Percentiles rank a stretch among this genome's conserved stretches.
Evolutionary conservation across 2,329 filamentous ascomycete genomes (phyloP).

Genomic region (Verticillium tricorpus): DNA sequence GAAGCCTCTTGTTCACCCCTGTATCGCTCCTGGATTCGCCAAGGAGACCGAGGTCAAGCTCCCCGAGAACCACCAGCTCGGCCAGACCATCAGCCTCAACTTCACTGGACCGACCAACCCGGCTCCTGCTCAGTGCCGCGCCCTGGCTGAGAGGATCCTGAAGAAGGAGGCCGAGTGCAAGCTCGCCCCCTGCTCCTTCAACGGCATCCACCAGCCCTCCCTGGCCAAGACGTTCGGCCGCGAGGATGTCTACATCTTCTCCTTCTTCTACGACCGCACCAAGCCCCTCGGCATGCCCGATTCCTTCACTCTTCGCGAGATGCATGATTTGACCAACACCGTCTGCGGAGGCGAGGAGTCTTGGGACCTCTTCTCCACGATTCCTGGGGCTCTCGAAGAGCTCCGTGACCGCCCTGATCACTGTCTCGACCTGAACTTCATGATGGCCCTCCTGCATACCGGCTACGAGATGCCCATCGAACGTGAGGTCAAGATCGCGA

Average conservation of each 20-base stretch:
- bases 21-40: conserved; percentile 75
- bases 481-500: conserved; percentile 93
- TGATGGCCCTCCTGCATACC: conserved; percentile 86
- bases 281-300: conserved; percentile 97
- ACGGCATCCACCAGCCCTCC: conserved; percentile 90
- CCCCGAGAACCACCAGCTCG: conserved; percentile 60
- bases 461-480: conserved; percentile 98
- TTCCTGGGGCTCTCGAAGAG: conserved; percentile 76
- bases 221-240: conserved; percentile 86
- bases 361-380: conserved; percentile 76
- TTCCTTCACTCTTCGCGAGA: conserved; percentile 85
- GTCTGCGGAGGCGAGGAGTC: conserved; percentile 75
- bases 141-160: conserved; percentile 83
- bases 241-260: conserved; percentile 95
- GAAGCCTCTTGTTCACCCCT: conserved; percentile 74
- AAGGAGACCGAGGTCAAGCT: conserved; percentile 71
- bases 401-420: conserved; percentile 79
- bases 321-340: conserved; percentile 77
- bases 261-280: conserved; percentile 96
- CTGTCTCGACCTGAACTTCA: conserved; percentile 95
- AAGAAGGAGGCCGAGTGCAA: conserved; percentile 80
- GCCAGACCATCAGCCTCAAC: conserved; percentile 63
- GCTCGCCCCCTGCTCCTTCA: conserved; percentile 94
- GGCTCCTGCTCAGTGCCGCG: conserved; percentile 82
- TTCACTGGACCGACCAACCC: conserved; percentile 80